phyloP scores from a whole-genome alignment of 2,329 filamentous ascomycete genomes.

The Aspergillus fischeri region DNA sequence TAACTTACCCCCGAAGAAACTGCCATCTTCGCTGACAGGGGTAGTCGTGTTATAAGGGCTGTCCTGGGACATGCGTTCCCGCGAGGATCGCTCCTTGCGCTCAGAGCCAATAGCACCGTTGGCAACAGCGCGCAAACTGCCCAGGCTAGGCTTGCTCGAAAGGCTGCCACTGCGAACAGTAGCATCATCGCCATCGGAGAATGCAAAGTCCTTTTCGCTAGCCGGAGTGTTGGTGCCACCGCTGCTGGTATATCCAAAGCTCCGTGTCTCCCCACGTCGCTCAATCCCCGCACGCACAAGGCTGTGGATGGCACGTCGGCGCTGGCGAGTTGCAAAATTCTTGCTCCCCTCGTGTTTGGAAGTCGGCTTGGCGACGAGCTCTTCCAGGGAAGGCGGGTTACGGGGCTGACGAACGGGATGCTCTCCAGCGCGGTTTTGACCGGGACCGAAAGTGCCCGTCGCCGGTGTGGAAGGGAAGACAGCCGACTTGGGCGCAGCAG shows the following conservation, averaged over 20 bases:
- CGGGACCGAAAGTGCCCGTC: constrained; percentile 85
- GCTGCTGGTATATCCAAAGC: constrained; percentile 59
- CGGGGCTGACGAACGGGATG: constrained; percentile 91
- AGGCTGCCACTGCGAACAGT: constrained; percentile 74
- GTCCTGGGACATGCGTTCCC: constrained; percentile 52
- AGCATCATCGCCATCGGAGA: constrained; percentile 72
- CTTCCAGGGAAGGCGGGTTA: constrained; percentile 85
- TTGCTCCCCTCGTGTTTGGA: constrained; percentile 91
- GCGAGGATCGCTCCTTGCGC: constrained; percentile 64
- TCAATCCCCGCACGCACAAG: constrained; percentile 85
- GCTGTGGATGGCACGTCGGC: constrained; percentile 86
- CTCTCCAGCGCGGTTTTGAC: constrained; percentile 87
- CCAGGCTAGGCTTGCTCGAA: constrained; percentile 68
- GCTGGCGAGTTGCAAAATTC: constrained; percentile 92
- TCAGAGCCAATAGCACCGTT: constrained; percentile 87
- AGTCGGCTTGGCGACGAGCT: constrained; percentile 84
- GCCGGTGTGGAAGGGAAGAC: constrained; percentile 75
- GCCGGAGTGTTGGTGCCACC: constrained; percentile 81
- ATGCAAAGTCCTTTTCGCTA: constrained; percentile 70
- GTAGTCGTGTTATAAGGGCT: constrained; percentile 59
- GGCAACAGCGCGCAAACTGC: constrained; percentile 71
- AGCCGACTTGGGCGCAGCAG: constrained; percentile 69
- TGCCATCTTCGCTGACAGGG: constrained; percentile 59
- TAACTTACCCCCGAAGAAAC: constrained; percentile 53
- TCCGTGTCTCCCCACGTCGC: constrained; percentile 69